Evolutionary conservation across 176 grass and related monocot species (phyloP).

Genomic region (Carex myosuroides): DNA sequence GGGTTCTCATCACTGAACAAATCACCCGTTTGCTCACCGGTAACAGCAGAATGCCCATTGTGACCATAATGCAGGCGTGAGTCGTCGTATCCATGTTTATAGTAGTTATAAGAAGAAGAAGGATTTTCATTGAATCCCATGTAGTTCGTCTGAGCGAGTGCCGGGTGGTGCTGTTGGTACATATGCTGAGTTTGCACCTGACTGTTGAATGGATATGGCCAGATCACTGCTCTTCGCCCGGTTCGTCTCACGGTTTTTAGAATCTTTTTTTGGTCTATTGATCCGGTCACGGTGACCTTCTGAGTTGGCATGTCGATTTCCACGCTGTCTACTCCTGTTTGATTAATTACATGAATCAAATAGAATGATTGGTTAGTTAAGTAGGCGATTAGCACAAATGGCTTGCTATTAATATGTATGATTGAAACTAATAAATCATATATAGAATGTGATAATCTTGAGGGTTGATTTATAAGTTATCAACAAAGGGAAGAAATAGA

Average conservation of each 20-base stretch:
- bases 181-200: conserved; percentile 24
- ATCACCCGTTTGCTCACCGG: conserved; percentile 42
- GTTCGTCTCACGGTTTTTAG: conserved; percentile 70
- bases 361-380: not conserved
- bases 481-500: not conserved
- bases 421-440: not conserved
- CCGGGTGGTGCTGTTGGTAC: conserved; percentile 39
- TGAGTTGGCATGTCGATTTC: conserved; percentile 84
- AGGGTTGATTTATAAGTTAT: not conserved
- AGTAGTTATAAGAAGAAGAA: conserved; percentile 77
- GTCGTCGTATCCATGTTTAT: conserved; percentile 86
- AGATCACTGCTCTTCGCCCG: conserved; percentile 73
- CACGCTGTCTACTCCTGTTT: conserved; percentile 47
- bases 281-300: conserved; percentile 82
- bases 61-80: conserved; percentile 40
- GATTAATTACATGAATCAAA: not conserved
- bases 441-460: not conserved
- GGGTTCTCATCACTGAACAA: conserved; percentile 89
- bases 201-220: conserved; percentile 46
- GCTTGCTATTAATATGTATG: not conserved
- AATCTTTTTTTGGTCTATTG: conserved; percentile 85
- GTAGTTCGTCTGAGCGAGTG: conserved; percentile 12
- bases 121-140: conserved; percentile 10
- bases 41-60: conserved; percentile 30
- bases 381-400: not conserved